Evolutionary conservation across 129 eudicot genomes (phyloP), one percentile per base, ranked within the genome.

Genomic region (Arctium minus): DNA sequence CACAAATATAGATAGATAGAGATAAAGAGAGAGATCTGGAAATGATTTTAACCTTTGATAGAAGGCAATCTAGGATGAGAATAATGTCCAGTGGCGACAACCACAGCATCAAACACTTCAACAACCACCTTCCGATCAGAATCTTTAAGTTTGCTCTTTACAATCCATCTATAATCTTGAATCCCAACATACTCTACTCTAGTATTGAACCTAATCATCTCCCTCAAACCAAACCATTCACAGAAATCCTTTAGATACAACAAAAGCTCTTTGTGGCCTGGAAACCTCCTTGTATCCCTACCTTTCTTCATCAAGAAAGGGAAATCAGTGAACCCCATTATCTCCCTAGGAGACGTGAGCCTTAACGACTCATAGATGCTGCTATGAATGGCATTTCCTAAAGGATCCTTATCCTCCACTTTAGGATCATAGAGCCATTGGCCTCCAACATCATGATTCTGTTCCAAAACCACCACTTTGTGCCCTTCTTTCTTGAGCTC

Each of bases 401-500:
- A 79, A 3, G 97, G 92, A 82, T 88, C 89, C 62, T 94, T 92
- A 9, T 40, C 85, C 60, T 90, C 92, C 39, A 92, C 89, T 36
- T 87, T 84, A 38, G 98, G 93, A 48, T 94, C 87, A 80, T 94
- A 94, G 1, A 94, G 91, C 98, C 98, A 94, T 77, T 94, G 98
- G 33, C 98, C 97, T 77, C 98, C 98, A 72, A 94, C 88, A 37
- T 94, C 97, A 83, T 92, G 92, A 73, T 87, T 92, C 79, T 94
- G 98, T 74, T 94, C 98, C 40, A 92, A 39, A 8, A 94, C 98
- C 82, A 89, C 92, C 76, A 89, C 98, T 5, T 81, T 87, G 82
- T 94, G 98, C 0, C 97, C 96, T 76, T 94, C 98, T 78, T 91
- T 94, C 71, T 85, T 84, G 9, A 94, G 94, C 89, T 94, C 98